Conservation (phyloP, 2,329 filamentous ascomycete genomes). For the Fusarium xyrophilum region DNA sequence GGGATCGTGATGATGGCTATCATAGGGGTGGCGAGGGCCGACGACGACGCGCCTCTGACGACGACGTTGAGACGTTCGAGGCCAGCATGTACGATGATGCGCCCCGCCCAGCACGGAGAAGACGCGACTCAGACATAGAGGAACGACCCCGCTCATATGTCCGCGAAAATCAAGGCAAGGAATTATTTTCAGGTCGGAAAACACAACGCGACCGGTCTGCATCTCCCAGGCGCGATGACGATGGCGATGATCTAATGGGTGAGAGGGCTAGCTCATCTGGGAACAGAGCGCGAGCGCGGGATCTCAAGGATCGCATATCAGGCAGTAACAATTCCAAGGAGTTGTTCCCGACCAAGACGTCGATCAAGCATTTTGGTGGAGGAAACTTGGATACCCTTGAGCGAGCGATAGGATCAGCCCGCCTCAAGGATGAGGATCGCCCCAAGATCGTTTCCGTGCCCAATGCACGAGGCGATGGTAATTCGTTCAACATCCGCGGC, state of each 20-base stretch:
- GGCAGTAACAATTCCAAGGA: slow-evolving; percentile 47
- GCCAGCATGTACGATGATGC: slow-evolving; percentile 85
- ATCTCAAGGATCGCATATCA: slow-evolving; percentile 46
- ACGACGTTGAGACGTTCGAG: slow-evolving; percentile 67
- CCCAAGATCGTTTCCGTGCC: slow-evolving; percentile 67
- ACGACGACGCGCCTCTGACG: slow-evolving; percentile 51
- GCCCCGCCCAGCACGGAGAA: slow-evolving; percentile 44
- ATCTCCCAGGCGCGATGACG: slow-evolving; percentile 56
- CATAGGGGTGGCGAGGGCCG: slow-evolving; percentile 49
- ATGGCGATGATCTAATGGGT: slow-evolving; percentile 52
- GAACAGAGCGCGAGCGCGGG: slow-evolving; percentile 46
- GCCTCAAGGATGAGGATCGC: slow-evolving; percentile 48
- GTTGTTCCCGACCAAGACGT: slow-evolving; percentile 49
- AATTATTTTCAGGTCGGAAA: slow-evolving; percentile 64
- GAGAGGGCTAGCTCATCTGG: slow-evolving; percentile 42
- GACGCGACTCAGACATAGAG: slow-evolving; percentile 37
- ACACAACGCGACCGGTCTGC: slow-evolving; percentile 57
- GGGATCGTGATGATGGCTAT: slow-evolving; percentile 59
- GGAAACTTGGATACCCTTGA: slow-evolving; percentile 50
- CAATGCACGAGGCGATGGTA: slow-evolving; percentile 48
- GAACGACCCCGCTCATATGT: slow-evolving; percentile 43
- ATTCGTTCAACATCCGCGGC: slow-evolving; percentile 67
- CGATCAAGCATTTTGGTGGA: slow-evolving; percentile 35
- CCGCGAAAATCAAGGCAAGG: slow-evolving; percentile 59
- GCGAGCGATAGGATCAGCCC: slow-evolving; percentile 49